Conservation (phyloP, 495 filamentous ascomycete species). For the Mytilinidion resinicola region DNA sequence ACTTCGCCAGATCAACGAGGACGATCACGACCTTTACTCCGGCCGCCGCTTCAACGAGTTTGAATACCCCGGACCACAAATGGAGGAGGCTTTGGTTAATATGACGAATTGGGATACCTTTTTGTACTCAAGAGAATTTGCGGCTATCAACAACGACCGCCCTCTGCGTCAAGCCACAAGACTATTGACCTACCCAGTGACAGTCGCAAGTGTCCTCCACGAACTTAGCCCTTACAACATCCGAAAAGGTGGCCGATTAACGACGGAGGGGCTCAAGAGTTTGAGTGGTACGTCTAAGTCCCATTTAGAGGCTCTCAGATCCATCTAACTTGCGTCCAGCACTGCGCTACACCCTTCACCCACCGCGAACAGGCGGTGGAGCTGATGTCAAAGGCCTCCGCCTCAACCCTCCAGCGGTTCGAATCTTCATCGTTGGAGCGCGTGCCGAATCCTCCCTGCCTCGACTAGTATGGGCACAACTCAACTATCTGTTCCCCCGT, state of each 20-base stretch:
- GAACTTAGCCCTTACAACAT: slow-evolving; percentile 89
- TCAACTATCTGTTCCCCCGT: slow-evolving; percentile 82
- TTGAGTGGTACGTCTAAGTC: slow-evolving; percentile 63
- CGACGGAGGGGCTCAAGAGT: slow-evolving; percentile 82
- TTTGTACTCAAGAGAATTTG: slow-evolving; percentile 80
- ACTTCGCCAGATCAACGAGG: slow-evolving; percentile 87
- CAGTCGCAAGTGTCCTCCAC: slow-evolving; percentile 83
- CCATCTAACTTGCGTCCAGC: slow-evolving; percentile 45
- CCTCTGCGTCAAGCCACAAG: slow-evolving; percentile 85
- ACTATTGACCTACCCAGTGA: slow-evolving; percentile 87
- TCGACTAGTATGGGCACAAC: slow-evolving; percentile 87
- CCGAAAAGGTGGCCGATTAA: slow-evolving; percentile 63
- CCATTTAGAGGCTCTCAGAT: slow-evolving; percentile 1
- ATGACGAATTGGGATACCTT: slow-evolving; percentile 99
- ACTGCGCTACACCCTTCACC: slow-evolving; percentile 88
- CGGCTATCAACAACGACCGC: slow-evolving; percentile 80
- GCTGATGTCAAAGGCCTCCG: slow-evolving; percentile 70
- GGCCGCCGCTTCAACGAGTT: slow-evolving; percentile 93
- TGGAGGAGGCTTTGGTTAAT: slow-evolving; percentile 88
- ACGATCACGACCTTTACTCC: slow-evolving; percentile 89
- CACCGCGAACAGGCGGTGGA: slow-evolving; percentile 69
- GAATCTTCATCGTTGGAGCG: slow-evolving; percentile 90
- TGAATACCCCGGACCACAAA: slow-evolving; percentile 77
- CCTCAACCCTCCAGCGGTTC: slow-evolving; percentile 74
- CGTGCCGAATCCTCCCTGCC: slow-evolving; percentile 94